Percentiles rank a stretch among this genome's conserved stretches.
These are phyloP conservation scores for Breviolum minutum DNA, from an alignment of 73 alveolate genomes.

Conservation along the genomic window DNA sequence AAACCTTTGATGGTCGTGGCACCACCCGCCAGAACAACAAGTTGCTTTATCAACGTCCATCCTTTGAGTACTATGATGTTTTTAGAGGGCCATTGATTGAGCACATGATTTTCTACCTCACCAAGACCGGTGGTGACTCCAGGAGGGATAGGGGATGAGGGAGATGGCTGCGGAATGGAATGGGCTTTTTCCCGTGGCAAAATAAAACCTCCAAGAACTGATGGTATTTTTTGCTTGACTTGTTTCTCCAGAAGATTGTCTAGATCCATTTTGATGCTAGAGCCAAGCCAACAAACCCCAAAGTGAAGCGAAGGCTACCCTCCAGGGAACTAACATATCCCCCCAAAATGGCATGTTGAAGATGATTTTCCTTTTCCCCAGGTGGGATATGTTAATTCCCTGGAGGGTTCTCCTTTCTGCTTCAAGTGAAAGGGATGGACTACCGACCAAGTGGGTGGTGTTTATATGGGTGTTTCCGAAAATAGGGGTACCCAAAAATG, in stretches of 20 bases:
- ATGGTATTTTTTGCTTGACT: not conserved
- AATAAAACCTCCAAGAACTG: no score
- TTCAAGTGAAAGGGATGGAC: not conserved
- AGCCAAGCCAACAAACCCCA: not conserved
- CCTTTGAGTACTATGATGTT: conserved; percentile 73
- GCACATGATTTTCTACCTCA: conserved; percentile 94
- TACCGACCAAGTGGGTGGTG: not conserved
- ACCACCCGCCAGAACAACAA: conserved; percentile 95
- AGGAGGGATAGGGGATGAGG: not conserved
- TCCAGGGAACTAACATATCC: no score
- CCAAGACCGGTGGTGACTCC: conserved; percentile 94
- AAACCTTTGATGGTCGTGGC: conserved; percentile 86
- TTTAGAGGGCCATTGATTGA: conserved; percentile 92
- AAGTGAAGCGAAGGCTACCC: no score
- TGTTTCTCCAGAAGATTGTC: no score
- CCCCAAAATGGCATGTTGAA: no score
- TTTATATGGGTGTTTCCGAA: no score
- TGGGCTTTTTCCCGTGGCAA: no score
- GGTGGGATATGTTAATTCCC: no score
- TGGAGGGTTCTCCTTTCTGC: not conserved
- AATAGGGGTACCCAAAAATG: no score
- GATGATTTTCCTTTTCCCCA: no score
- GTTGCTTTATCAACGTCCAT: conserved; percentile 91
- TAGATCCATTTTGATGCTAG: not conserved
- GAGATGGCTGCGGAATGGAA: not conserved